Conservation (phyloP, 768 basidiomycete species). For the Fomitopsis serialis region DNA sequence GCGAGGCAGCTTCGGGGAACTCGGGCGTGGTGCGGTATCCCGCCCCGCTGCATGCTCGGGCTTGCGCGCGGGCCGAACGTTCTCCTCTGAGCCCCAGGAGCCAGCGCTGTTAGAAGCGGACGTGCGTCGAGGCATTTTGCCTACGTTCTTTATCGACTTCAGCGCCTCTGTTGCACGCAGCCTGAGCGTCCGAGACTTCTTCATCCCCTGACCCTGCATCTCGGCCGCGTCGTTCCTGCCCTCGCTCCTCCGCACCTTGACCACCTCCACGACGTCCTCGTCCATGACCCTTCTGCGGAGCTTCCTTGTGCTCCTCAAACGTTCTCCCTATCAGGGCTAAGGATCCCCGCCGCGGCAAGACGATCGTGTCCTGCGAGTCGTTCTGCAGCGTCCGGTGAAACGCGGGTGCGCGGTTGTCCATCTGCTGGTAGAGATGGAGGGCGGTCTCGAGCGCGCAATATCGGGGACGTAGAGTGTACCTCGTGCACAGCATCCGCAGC, state of each 20-base stretch:
- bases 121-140: slow-evolving; percentile 14
- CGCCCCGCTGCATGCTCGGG: slow-evolving; percentile 5
- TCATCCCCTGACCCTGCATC: slow-evolving; percentile 14
- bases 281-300: slow-evolving; percentile 10
- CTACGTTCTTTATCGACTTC: slow-evolving; percentile 30
- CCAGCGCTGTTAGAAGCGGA: slow-evolving; percentile 1
- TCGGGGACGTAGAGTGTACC: slow-evolving; percentile 21
- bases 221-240: slow-evolving; percentile 21
- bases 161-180: slow-evolving; percentile 29
- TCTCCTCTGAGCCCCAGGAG: slow-evolving; percentile 5
- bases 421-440: slow-evolving; percentile 23
- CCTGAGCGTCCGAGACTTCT: slow-evolving; percentile 28
- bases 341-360: slow-evolving; percentile 23
- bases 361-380: slow-evolving; percentile 20
- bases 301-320: slow-evolving; percentile 6
- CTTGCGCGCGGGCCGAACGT: neutral
- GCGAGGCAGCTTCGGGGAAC: slow-evolving; percentile 16
- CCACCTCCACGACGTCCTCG: slow-evolving; percentile 30
- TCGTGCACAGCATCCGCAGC: slow-evolving; percentile 18
- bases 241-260: slow-evolving; percentile 27
- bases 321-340: slow-evolving; percentile 9
- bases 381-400: slow-evolving; percentile 21
- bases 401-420: slow-evolving; percentile 24
- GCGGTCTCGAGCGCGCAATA: slow-evolving; percentile 24
- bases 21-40: slow-evolving; percentile 10